Evolutionary conservation across 345 rosid genomes (phyloP).

Genomic region (Firmiana major): DNA sequence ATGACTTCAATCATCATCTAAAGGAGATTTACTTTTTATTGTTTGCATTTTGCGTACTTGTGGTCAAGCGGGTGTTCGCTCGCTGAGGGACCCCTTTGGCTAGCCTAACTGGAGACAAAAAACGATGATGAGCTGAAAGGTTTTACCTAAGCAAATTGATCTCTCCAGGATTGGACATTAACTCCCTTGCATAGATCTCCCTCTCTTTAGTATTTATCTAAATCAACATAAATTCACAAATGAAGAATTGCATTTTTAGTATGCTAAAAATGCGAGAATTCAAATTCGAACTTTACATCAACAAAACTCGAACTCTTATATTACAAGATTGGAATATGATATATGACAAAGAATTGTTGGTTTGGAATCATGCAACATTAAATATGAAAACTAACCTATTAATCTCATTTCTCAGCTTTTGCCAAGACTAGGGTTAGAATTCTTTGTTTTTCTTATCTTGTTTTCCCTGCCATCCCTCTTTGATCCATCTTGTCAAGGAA

Average conservation of each 20-base stretch:
- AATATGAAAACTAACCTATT: no score
- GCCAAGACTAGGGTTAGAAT: no score
- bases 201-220: neutral
- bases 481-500: constrained; percentile 34
- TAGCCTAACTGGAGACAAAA: constrained; percentile 38
- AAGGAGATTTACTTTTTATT: constrained; percentile 16
- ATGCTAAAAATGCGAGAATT: no score
- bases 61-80: constrained; percentile 46
- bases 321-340: no score
- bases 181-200: constrained; percentile 12
- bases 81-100: constrained; percentile 32
- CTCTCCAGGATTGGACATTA: constrained; percentile 31
- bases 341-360: no score
- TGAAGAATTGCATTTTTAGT: no score
- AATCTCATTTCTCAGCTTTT: no score
- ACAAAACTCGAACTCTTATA: no score
- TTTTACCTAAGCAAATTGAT: constrained; percentile 35
- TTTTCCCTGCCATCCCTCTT: constrained; percentile 1
- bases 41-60: constrained; percentile 29
- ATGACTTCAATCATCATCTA: constrained; percentile 46
- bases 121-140: constrained; percentile 61
- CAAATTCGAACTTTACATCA: no score
- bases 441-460: neutral
- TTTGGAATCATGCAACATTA: no score
- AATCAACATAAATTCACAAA: no score